Evolutionary conservation across 257 asterid species (phyloP), one percentile per base, ranked within the genome.

Genomic region (Paraleonurus japonicus): DNA sequence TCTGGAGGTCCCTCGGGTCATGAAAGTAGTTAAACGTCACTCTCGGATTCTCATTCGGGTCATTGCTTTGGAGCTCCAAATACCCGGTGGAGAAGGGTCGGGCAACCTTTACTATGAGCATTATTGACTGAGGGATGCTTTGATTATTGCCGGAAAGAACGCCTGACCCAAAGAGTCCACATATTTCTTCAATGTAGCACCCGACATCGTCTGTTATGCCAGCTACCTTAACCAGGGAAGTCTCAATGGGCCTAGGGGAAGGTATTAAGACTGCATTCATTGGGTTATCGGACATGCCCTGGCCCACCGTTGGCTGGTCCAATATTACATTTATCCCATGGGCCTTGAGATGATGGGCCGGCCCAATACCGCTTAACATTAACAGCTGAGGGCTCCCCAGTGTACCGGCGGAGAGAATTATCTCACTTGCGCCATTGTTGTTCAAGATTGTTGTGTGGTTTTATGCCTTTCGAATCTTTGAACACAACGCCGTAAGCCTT

Each of bases 371-470:
- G 16, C 96, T 93, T 39, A 93, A n/a, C 96, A 93, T 82, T 27
- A 89, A 26, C 22, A 89, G 6, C 39, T 89, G 97, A 71, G 98
- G 97, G 85, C 98, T 93, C 28, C 95, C 98, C 4, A 93, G 8
- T 50, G 98, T 90, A n/a, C 98, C 98, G 0, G 98, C 95, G 3
- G 88, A 86, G 3, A 89, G 17, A 5, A 89, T 76, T 15, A 89
- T 57, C 87, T 92, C 98, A 26, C 75, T 86, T 35, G 1, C 63
- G 5, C 75, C 4, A 1, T 77, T 86, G 1, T 5, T 60, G 7
- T 73, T 88, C 69, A 92, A 48, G 64, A 72, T 77, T 1, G 98
- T 92, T 63, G 47, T n/a, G 71, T 93, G 98, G 2, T 62, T 67
- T 0, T 0, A 10, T n/a, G 19, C 90, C 91, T 5, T 6, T 17